A percentile compares a stretch with the other conserved stretches of the same genome.
Evolutionary conservation across 2,329 filamentous ascomycete species (phyloP).

Genomic region (Leptographium lundbergii): DNA sequence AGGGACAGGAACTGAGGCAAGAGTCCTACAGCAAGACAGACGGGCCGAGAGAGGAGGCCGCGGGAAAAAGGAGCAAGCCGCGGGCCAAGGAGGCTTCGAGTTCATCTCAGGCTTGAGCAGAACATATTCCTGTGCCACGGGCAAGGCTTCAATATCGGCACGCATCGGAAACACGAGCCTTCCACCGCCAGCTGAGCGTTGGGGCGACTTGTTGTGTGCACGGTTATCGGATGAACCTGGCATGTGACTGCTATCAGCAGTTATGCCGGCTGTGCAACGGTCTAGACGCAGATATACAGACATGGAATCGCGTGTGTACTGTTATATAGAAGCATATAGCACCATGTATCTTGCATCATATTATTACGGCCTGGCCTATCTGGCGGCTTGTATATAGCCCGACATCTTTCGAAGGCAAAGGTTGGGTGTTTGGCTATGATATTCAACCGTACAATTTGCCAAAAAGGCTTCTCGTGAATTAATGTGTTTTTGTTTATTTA

Average conservation of each 20-base stretch:
- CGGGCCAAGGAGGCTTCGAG: not conserved
- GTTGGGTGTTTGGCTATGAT: not conserved
- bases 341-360: not conserved
- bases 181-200: not conserved
- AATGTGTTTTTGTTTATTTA: too few relatives aligned
- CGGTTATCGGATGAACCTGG: not conserved
- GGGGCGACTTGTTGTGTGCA: not conserved
- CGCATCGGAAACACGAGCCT: not conserved
- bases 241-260: not conserved
- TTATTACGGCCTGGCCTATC: not conserved
- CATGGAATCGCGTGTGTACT: not conserved
- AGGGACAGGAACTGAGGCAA: not conserved
- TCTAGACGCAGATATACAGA: not conserved
- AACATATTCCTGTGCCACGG: not conserved
- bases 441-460: not conserved
- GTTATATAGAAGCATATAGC: not conserved
- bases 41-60: not conserved
- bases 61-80: not conserved
- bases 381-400: not conserved
- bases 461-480: too few relatives aligned
- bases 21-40: not conserved
- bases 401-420: not conserved
- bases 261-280: not conserved
- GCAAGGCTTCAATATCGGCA: not conserved
- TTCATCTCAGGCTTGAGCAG: not conserved